Percentiles rank a stretch among this genome's conserved stretches.
Conservation (phyloP, 2,329 filamentous ascomycete species). For the Zasmidium angulare region DNA sequence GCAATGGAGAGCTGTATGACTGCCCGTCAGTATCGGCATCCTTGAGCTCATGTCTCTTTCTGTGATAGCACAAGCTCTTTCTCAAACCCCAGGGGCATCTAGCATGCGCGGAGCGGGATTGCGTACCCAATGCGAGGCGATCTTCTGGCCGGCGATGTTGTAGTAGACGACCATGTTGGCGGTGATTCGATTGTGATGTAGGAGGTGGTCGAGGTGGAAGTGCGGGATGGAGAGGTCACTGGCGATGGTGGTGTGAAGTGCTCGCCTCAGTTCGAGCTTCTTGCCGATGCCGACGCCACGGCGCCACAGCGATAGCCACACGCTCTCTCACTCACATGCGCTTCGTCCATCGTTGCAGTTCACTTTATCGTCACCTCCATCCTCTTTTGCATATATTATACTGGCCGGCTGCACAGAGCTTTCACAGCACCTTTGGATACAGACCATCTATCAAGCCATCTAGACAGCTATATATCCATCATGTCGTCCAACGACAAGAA, state of each 20-base stretch:
- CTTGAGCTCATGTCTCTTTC: not conserved
- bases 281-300: constrained; percentile 1
- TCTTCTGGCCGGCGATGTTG: constrained; percentile 52
- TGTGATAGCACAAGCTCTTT: not conserved
- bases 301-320: constrained; percentile 5
- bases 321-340: not conserved
- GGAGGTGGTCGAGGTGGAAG: constrained; percentile 7
- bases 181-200: constrained; percentile 8
- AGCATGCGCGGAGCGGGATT: constrained; percentile 2
- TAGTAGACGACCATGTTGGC: constrained; percentile 53
- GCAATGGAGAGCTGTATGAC: constrained; percentile 59
- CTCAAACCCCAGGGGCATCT: constrained; percentile 3
- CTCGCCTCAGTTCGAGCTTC: constrained; percentile 3
- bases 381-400: not conserved
- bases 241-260: constrained; percentile 7
- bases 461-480: not conserved
- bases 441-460: not conserved
- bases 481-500: constrained; percentile 23
- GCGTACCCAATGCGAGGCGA: constrained; percentile 55
- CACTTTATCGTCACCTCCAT: not conserved
- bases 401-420: too few species aligned
- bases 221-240: constrained; percentile 7
- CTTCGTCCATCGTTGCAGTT: not conserved
- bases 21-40: not conserved
- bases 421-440: not conserved